These are phyloP conservation scores for Citrus glauca DNA, from an alignment of 345 rosid species.

Conservation along the genomic window DNA sequence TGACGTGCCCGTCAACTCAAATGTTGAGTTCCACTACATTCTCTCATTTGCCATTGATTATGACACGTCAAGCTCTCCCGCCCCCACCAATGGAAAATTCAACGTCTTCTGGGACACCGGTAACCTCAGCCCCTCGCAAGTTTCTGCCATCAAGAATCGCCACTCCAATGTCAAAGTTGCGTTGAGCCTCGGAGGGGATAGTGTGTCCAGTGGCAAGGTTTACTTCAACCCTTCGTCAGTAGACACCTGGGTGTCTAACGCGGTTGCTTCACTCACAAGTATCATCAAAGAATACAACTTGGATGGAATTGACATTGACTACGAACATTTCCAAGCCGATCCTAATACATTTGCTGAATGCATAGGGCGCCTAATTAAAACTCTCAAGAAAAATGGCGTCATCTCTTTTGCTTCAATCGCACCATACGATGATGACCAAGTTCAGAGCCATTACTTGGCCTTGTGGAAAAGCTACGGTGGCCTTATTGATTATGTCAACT, in stretches of 20 bases:
- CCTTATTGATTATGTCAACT: constrained; percentile 39
- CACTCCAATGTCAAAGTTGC: constrained; percentile 35
- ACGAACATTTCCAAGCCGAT: constrained; percentile 36
- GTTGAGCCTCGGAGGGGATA: constrained; percentile 37
- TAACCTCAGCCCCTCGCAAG: constrained; percentile 28
- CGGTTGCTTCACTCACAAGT: constrained; percentile 32
- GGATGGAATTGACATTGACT: constrained; percentile 40
- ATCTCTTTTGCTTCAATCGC: constrained; percentile 44
- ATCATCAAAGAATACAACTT: constrained; percentile 29
- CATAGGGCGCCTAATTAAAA: constrained; percentile 32
- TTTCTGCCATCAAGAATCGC: constrained; percentile 27
- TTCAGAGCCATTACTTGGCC: constrained; percentile 38
- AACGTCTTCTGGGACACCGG: constrained; percentile 35
- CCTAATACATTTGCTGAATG: constrained; percentile 32
- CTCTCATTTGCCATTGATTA: constrained; percentile 42
- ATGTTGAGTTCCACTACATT: constrained; percentile 38
- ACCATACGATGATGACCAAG: constrained; percentile 34
- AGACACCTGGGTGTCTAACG: constrained; percentile 38
- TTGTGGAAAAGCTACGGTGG: constrained; percentile 41
- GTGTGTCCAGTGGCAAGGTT: constrained; percentile 6
- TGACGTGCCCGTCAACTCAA: constrained; percentile 31
- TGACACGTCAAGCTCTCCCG: constrained; percentile 18
- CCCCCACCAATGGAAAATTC: constrained; percentile 39
- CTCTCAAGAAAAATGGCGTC: constrained; percentile 25
- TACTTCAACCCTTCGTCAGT: constrained; percentile 32